phyloP scores from a whole-genome alignment of 805 yeast genomes.

The Wickerhamomyces kurtzmanii region DNA sequence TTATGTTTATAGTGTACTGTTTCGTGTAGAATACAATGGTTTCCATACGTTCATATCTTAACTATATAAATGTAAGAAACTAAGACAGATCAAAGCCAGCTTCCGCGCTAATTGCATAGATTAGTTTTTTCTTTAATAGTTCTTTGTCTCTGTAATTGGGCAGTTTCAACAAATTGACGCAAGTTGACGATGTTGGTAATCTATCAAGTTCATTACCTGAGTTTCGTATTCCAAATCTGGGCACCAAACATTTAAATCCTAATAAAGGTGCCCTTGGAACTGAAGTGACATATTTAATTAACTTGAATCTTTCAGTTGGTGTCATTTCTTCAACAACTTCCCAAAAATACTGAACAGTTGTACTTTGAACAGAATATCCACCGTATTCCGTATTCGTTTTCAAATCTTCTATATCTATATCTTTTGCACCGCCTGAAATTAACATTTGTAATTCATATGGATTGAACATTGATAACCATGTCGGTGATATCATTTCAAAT shows the following conservation, averaged over 20 bases:
- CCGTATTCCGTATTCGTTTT: conserved; percentile 52
- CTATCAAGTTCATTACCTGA: conserved; percentile 46
- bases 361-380: conserved; percentile 44
- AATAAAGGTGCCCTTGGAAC: conserved; percentile 86
- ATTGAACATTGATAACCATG: conserved; percentile 81
- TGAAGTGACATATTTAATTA: conserved; percentile 85
- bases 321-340: conserved; percentile 61
- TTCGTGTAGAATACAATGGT: too few species aligned
- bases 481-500: conserved; percentile 52
- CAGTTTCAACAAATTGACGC: conserved; percentile 77
- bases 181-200: conserved; percentile 89
- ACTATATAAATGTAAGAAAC: too few species aligned
- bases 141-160: conserved; percentile 71
- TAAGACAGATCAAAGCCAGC: conserved; percentile 82
- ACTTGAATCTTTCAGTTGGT: conserved; percentile 48
- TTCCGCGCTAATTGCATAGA: conserved; percentile 71
- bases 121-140: conserved; percentile 47
- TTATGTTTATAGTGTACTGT: too few species aligned
- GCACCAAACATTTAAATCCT: conserved; percentile 69
- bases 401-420: conserved; percentile 66
- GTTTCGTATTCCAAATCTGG: conserved; percentile 72
- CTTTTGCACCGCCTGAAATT: conserved; percentile 70
- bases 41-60: too few species aligned
- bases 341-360: conserved; percentile 66
- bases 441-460: conserved; percentile 75